These are phyloP conservation scores for Ganoderma lingzhi DNA, from an alignment of 1,284 basidiomycete species.

Conservation along the genomic window DNA sequence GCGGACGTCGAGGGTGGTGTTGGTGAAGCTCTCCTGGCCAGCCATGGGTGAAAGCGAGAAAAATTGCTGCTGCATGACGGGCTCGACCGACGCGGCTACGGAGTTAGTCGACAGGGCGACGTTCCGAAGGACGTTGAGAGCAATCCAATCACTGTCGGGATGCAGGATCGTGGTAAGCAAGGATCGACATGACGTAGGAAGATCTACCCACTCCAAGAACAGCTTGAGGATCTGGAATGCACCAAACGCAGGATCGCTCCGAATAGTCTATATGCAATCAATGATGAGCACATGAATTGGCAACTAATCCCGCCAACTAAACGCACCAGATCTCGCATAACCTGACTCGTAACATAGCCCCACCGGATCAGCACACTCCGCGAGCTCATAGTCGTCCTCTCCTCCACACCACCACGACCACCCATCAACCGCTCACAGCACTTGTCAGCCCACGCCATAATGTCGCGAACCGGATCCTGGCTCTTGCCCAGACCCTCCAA, in stretches of 20 bases:
- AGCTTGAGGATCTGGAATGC: conserved; percentile 91
- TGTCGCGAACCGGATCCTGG: conserved; percentile 82
- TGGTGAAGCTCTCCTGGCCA: conserved; percentile 75
- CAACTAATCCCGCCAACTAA: conserved; percentile 18
- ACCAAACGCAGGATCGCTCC: conserved; percentile 88
- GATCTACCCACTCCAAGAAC: conserved; percentile 79
- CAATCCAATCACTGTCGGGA: conserved; percentile 81
- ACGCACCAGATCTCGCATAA: conserved; percentile 86
- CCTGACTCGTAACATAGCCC: conserved; percentile 91
- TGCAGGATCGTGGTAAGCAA: conserved; percentile 32
- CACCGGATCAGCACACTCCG: conserved; percentile 86
- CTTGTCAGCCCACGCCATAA: conserved; percentile 90
- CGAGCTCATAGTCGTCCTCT: conserved; percentile 84
- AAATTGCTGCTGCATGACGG: conserved; percentile 87
- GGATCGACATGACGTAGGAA: conserved; percentile 23
- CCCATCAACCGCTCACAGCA: conserved; percentile 87
- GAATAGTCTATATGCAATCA: conserved; percentile 69
- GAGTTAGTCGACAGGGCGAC: conserved; percentile 89
- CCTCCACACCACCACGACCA: conserved; percentile 66
- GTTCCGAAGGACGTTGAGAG: conserved; percentile 83
- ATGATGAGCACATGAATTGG: conserved; percentile 25
- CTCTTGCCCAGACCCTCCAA: conserved; percentile 77
- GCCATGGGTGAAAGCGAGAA: conserved; percentile 83
- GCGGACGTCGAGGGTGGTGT: conserved; percentile 61
- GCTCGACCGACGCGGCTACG: conserved; percentile 88